Evolutionary conservation across 805 yeast species (phyloP), one percentile per base, ranked within the genome.

Genomic region (Ogataea chonburiensis): DNA sequence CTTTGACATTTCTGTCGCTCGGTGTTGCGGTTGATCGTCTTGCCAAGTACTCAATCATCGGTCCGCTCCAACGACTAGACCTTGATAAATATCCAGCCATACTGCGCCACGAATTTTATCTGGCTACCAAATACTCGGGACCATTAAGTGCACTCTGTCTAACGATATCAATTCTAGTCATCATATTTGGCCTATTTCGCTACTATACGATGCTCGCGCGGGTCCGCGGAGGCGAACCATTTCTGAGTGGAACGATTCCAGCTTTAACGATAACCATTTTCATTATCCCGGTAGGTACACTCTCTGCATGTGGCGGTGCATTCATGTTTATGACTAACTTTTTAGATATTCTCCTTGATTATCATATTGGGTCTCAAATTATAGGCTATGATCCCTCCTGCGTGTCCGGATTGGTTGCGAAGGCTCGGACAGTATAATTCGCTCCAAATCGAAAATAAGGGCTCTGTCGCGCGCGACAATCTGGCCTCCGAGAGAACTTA

Each of bases 401-500:
- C 21, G 28, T 22, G 22, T 25, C 17, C 43, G 48, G 12, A 51
- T 6, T 13, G 24, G 23, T 13, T 50, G 24, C 36, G 22, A 5
- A 45, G 48, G 5, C 31, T 52, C 15, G 40, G 48, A 36, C 50
- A 64, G 11, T 41, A 48, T 11, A 72, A 73, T 2, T 53, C 68
- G 0, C 46, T 63, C 12, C 36, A 64, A 13, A 36, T 72, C 22
- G 81, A 76, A 46, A 76, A 77, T 42, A 72, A 69, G 38, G 79
- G 79, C 0, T 60, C 80, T 0, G 81, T 76, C 7, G 81, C 81
- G 0, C 66, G 83, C 52, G 83, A 77, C 50, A 81, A 77, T 49
- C 65, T 79, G 63, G 84, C 85, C 8, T 76, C 76, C 30, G 84
- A 79, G 46, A 60, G 85, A 49, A 78, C 84, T 1, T 78, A 74